Evolutionary conservation across 805 yeast genomes (phyloP).

Genomic region (Myxozyma geophila): DNA sequence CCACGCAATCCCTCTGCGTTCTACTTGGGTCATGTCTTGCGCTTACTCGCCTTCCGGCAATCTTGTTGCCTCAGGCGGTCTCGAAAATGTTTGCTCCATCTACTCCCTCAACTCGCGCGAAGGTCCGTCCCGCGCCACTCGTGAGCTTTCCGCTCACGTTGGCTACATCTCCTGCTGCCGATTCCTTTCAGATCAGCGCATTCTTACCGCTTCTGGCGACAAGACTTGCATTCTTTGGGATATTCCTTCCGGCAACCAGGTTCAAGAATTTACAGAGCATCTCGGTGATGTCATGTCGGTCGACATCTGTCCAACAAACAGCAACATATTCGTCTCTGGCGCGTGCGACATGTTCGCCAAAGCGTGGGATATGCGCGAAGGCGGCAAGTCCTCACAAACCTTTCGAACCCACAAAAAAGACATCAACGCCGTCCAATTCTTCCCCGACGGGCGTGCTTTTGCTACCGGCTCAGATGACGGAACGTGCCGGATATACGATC

Average conservation of each 20-base stretch:
- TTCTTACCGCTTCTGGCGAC: slow-evolving; percentile 81
- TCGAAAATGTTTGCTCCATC: slow-evolving; percentile 77
- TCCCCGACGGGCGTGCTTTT: slow-evolving; percentile 73
- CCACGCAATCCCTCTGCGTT: slow-evolving; percentile 71
- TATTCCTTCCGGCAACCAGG: slow-evolving; percentile 58
- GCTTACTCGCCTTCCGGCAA: slow-evolving; percentile 69
- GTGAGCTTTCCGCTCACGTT: slow-evolving; percentile 60
- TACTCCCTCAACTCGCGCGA: slow-evolving; percentile 50
- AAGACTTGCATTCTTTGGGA: slow-evolving; percentile 84
- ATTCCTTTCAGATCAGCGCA: slow-evolving; percentile 60
- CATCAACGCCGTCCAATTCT: slow-evolving; percentile 63
- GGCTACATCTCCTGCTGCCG: slow-evolving; percentile 80
- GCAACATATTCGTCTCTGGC: slow-evolving; percentile 68
- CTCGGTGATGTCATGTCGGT: slow-evolving; percentile 57
- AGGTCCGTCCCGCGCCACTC: slow-evolving; percentile 26
- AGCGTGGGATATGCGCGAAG: slow-evolving; percentile 76
- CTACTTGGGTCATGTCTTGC: slow-evolving; percentile 79
- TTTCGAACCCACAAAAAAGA: slow-evolving; percentile 65
- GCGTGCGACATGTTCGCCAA: slow-evolving; percentile 72
- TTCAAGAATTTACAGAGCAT: slow-evolving; percentile 47
- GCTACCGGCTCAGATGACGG: slow-evolving; percentile 84
- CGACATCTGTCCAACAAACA: slow-evolving; percentile 65
- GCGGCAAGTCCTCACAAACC: slow-evolving; percentile 45
- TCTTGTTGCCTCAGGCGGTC: slow-evolving; percentile 78
- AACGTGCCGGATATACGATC: slow-evolving; percentile 66